These are phyloP conservation scores for Pythium sukuiense DNA, from an alignment of 352 stramenopile genomes.

Conservation along the genomic window DNA sequence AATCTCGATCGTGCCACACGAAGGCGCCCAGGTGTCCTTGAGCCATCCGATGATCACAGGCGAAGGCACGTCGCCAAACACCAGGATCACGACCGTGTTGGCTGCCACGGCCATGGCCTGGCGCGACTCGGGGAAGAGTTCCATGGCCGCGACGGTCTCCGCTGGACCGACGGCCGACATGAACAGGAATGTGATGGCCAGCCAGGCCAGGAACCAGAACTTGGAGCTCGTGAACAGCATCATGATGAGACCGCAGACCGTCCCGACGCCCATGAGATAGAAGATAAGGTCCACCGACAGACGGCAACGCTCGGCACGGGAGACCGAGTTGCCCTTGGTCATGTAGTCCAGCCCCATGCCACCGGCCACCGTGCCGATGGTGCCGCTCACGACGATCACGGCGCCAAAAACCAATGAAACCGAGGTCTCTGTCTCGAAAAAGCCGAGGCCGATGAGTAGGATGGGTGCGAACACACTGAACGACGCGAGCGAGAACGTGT, in stretches of 20 bases:
- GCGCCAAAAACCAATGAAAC: conserved; percentile 79
- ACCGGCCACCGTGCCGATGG: conserved; percentile 79
- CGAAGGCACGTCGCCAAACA: conserved; percentile 93
- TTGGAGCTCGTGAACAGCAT: conserved; percentile 51
- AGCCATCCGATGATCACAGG: conserved; percentile 92
- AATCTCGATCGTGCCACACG: conserved; percentile 70
- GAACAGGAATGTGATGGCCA: conserved; percentile 71
- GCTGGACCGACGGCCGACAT: conserved; percentile 76
- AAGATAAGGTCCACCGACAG: conserved; percentile 47
- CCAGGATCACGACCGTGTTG: conserved; percentile 91
- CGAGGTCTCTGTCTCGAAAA: conserved; percentile 66
- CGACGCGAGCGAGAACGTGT: conserved; percentile 73
- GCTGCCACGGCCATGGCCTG: conserved; percentile 90
- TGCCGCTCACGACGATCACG: conserved; percentile 55
- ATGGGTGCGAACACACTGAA: conserved; percentile 75
- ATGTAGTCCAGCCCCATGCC: conserved; percentile 55
- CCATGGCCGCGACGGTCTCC: conserved; percentile 88
- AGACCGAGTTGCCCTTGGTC: conserved; percentile 38
- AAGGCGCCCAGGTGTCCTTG: conserved; percentile 91
- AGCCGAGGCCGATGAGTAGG: conserved; percentile 79
- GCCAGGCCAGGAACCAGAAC: conserved; percentile 59
- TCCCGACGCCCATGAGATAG: conserved; percentile 42
- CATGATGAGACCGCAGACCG: conserved; percentile 53
- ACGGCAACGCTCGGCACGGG: conserved; percentile 37
- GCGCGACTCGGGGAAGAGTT: conserved; percentile 85